Evolutionary conservation across 2,329 filamentous ascomycete species (phyloP).

Genomic region (Diaporthe vexans): DNA sequence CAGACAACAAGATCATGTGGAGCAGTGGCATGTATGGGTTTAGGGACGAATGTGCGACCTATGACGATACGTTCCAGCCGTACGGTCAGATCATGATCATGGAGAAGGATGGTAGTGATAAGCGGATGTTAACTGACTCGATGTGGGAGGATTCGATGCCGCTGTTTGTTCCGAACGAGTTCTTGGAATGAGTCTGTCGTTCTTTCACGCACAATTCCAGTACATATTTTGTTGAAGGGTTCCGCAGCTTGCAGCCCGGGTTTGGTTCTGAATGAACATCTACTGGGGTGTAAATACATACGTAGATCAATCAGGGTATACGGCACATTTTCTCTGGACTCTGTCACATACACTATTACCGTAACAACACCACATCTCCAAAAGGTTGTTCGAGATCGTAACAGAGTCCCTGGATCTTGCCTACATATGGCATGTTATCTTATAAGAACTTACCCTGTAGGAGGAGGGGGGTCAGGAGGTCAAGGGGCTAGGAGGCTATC

Average conservation of each 20-base stretch:
- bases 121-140: conserved; percentile 49
- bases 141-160: conserved; percentile 54
- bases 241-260: neutral
- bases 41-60: conserved; percentile 56
- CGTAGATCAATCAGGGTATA: neutral
- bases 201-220: neutral
- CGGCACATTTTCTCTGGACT: too few relatives aligned
- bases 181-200: conserved; percentile 4
- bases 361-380: too few relatives aligned
- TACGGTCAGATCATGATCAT: conserved; percentile 61
- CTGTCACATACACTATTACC: too few relatives aligned
- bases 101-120: conserved; percentile 55
- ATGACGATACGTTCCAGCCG: conserved; percentile 60
- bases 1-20: conserved; percentile 58
- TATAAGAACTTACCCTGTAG: too few relatives aligned
- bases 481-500: too few relatives aligned
- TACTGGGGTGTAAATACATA: neutral
- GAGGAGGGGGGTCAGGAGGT: too few relatives aligned
- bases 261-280: neutral
- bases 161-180: conserved; percentile 41
- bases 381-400: too few relatives aligned
- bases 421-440: too few relatives aligned
- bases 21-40: conserved; percentile 59
- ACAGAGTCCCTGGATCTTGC: too few relatives aligned
- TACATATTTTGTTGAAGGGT: neutral